phyloP scores from a whole-genome alignment of 2,329 filamentous ascomycete genomes.

The Reticulascus tulasneorum region DNA sequence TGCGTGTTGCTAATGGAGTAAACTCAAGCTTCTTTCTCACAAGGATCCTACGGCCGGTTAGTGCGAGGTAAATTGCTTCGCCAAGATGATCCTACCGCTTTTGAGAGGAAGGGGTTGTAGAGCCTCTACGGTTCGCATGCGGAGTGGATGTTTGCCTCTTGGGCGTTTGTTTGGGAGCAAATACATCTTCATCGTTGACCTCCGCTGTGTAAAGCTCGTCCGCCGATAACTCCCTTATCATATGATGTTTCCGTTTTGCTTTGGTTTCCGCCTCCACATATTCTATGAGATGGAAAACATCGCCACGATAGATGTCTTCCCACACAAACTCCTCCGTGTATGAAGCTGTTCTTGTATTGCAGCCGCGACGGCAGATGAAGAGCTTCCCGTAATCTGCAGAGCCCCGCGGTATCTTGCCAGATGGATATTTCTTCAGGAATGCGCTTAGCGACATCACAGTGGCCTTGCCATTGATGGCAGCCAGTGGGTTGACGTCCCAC shows the following conservation, averaged over 20 bases:
- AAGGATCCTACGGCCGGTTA: slow-evolving; percentile 44
- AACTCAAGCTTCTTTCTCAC: slow-evolving; percentile 91
- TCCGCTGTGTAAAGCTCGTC: slow-evolving; percentile 26
- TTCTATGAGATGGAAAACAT: slow-evolving; percentile 62
- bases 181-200: slow-evolving; percentile 17
- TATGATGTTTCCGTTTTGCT: slow-evolving; percentile 52
- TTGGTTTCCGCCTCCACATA: slow-evolving; percentile 71
- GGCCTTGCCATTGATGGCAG: slow-evolving; percentile 87
- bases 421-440: slow-evolving; percentile 69
- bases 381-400: slow-evolving; percentile 76
- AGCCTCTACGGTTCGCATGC: slow-evolving; percentile 5
- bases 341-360: slow-evolving; percentile 80
- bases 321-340: slow-evolving; percentile 92
- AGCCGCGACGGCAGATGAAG: slow-evolving; percentile 85
- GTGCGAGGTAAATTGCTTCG: neutral
- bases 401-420: slow-evolving; percentile 67
- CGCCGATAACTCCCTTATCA: slow-evolving; percentile 20
- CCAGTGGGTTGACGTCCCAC: slow-evolving; percentile 81
- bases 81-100: slow-evolving; percentile 30
- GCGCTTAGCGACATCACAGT: slow-evolving; percentile 67
- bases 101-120: slow-evolving; percentile 49
- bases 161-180: slow-evolving; percentile 12
- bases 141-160: slow-evolving; percentile 15
- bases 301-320: slow-evolving; percentile 77
- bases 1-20: slow-evolving; percentile 86